Conservation (phyloP, 139 green algal genomes). For the Closterium sp. region DNA sequence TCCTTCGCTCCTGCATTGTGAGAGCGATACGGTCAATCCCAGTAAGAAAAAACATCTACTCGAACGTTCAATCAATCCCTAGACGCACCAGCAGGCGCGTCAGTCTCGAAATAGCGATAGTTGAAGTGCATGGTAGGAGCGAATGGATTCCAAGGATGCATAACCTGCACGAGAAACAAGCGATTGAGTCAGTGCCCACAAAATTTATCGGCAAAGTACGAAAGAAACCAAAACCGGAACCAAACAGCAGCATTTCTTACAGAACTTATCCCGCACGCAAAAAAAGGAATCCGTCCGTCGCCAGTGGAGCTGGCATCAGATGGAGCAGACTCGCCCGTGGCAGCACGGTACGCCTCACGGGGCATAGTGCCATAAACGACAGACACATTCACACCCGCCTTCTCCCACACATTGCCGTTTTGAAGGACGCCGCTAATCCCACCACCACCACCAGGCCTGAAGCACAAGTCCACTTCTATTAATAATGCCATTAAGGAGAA, state of each 20-base stretch:
- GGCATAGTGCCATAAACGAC: slow-evolving; percentile 99
- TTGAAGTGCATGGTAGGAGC: slow-evolving; percentile 99
- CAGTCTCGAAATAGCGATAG: slow-evolving; percentile 99
- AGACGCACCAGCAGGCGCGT: slow-evolving; percentile 84
- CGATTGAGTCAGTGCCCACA: too few species aligned
- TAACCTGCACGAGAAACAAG: slow-evolving; percentile 60
- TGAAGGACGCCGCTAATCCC: slow-evolving; percentile 94
- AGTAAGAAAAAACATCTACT: background rate
- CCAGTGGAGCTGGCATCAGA: background rate
- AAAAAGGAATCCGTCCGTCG: slow-evolving; percentile 89
- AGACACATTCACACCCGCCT: slow-evolving; percentile 91
- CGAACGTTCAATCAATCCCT: background rate
- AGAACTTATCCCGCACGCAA: slow-evolving; percentile 91
- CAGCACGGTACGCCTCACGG: slow-evolving; percentile 90
- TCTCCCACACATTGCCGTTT: slow-evolving; percentile 89
- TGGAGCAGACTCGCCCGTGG: slow-evolving; percentile 56
- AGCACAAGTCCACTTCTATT: background rate
- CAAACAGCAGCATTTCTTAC: slow-evolving; percentile 31
- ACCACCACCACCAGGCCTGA: slow-evolving; percentile 80
- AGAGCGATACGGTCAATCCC: background rate
- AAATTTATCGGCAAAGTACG: background rate
- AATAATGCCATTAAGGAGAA: background rate
- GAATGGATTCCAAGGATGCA: slow-evolving; percentile 96
- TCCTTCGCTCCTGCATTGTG: background rate
- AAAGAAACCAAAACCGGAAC: background rate